Base-by-base conservation (phyloP, 2,329 filamentous ascomycete genomes). In the Metarhizium anisopliae region DNA sequence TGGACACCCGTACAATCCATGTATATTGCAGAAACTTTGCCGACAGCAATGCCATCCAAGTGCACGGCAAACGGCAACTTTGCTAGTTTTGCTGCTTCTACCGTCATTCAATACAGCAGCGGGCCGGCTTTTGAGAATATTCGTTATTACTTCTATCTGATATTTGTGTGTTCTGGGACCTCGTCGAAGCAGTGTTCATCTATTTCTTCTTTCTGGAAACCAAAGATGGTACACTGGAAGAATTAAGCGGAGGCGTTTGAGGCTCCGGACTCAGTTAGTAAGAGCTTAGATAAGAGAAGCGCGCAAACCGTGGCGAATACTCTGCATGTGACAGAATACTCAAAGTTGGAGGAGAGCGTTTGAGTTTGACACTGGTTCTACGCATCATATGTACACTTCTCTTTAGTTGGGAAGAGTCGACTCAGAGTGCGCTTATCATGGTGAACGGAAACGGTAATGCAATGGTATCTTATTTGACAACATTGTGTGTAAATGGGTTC, bases 141-240 rank as follows among this genome's bases (percentile, higher is more conserved):
- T 45, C 66, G 67, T 1, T 75, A 73, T 59, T 73, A 74, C 58
- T 75, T 76, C 49, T 77, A 76, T 55, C 65, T 74, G 1, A 70
- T 76, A 2, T 75, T 76, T 25, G 25, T 60, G 67, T 77, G 0
- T 72, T 73, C 53, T 77, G 74, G 74, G 72, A 77, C 50, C 53
- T 75, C 10, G 61, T 75, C 18, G 74, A 77, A 56, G 68, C 64
- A 6, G 67, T 62, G 0, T 57, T 76, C 5, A 75, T 77, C 30
- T 82, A 78, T 61, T 77, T 81, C 59, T 74, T 77, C 60, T 81
- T 74, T 60, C 73, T 72, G 0, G 74, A 77, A 63, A 77, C 74
- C 2, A 77, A 76, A 62, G 72, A 72, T n/a, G 67, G 73, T 5
- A 76, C 78, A 25, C 69, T 83, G 36, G 80, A 83, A 66, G 79